A percentile compares a stretch with the other conserved stretches of the same genome.
Evolutionary conservation across 192 early-diverging fungal species (phyloP).

Genomic region (Endogone sp.): DNA sequence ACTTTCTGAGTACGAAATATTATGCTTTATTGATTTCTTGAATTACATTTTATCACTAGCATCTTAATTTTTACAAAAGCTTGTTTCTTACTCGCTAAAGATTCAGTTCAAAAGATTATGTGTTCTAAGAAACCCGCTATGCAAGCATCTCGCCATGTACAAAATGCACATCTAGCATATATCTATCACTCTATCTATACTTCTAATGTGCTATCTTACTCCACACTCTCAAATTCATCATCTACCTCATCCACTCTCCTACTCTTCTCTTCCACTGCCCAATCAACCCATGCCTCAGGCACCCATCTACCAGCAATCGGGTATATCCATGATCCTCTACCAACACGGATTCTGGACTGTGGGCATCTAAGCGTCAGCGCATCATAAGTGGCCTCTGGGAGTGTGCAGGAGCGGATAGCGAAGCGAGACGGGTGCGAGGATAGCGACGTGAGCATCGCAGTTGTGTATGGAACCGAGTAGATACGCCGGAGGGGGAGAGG

Average conservation of each 20-base stretch:
- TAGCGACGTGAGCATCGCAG: neutral
- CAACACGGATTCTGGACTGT: constrained; percentile 3
- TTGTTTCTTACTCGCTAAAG: too few species aligned
- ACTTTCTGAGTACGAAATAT: too few species aligned
- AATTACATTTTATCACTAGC: too few species aligned
- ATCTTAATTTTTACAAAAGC: too few species aligned
- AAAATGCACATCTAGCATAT: too few species aligned
- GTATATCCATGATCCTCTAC: constrained; percentile 22
- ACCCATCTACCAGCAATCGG: constrained; percentile 23
- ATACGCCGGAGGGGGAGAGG: neutral
- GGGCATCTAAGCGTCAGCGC: constrained; percentile 21
- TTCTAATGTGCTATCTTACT: too few species aligned
- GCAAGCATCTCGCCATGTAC: too few species aligned
- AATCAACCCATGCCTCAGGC: constrained; percentile 20
- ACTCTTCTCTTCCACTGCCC: constrained; percentile 13
- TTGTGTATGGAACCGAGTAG: neutral
- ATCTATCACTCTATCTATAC: too few species aligned
- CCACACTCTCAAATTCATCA: neutral
- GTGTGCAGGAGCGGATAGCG: constrained; percentile 1
- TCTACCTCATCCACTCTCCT: neutral
- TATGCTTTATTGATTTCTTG: too few species aligned
- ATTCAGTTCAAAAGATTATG: too few species aligned
- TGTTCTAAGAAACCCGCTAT: too few species aligned
- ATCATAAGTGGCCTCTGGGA: constrained; percentile 25
- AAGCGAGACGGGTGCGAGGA: neutral